Evolutionary conservation across 164 flowering plant species (phyloP), one percentile per base, ranked within the genome.

Genomic region (Sedum album): DNA sequence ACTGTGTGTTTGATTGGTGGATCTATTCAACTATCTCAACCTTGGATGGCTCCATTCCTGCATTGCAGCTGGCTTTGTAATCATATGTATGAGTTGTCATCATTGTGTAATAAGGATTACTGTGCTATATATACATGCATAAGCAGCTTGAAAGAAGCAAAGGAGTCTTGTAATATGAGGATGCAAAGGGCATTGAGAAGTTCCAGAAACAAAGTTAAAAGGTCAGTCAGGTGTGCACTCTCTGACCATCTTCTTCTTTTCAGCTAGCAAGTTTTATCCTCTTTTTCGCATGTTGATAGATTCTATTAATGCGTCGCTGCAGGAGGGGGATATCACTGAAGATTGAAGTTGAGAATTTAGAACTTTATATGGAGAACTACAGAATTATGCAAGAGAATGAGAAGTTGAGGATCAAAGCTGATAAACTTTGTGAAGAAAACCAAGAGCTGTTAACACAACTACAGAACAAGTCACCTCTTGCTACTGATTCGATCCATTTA

Each of bases 351-450:
- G 82, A 77, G 80, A 87, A 87, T 72, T 71, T 82, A 82, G 82
- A 78, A 70, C 76, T 87, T 44, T 84, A 77, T 71, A 73, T 81
- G 81, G 75, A 79, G 79, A 87, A 87, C 76, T 66, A 75, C 72
- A 82, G 76, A 74, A 82, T 87, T 39, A 81, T 84, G 39, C 73
- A 73, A 42, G 84, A 79, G 76, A 87, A 87, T 69, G 80, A 78
- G 69, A 80, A 69, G 75, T 75, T 87, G 70, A 84, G 76, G 48
- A 68, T 73, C 69, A 78, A 80, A 70, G 92, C 84, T 33, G n/a
- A 73, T 20, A 70, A 78, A 20, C 88, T 87, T 18, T 78, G 65
- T 66, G 75, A 80, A 74, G 92, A 87, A 74, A 85, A 87, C 53
- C 74, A 69, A 66, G 71, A 67, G 60, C 60, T 87, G 72, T 41